Base-by-base conservation (phyloP, 2,329 filamentous ascomycete genomes). In the Ceratocystis lukuohia region DNA sequence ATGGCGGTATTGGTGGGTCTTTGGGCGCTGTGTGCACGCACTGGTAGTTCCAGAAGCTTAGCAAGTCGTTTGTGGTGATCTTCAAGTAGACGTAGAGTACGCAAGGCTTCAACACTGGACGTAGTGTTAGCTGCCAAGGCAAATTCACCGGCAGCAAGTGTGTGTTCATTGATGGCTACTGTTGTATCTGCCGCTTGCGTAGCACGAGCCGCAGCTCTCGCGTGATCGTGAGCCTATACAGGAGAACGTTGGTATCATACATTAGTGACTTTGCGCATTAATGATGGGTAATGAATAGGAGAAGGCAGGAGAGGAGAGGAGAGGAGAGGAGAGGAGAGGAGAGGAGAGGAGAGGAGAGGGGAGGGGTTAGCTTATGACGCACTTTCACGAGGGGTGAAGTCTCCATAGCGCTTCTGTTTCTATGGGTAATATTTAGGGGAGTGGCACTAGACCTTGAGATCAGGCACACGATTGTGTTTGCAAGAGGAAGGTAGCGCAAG, bases 71-170 rank as follows among this genome's bases (percentile, higher is more conserved):
- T 84, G 74, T 99, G 94, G 74, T 99, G 91, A 69, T 89, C 82
- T 75, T 96, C 91, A 67, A 99, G 85, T 2, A 97, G 82, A 70
- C 83, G 84, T 68, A 99, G 80, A 8, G 92, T 94, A 64, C 94
- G 85, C 62, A 96, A 77, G 15, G 92, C 93, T 80, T 96, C 81
- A 69, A 81, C 74, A 73, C 80, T 83, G 50, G 79, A 80, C 6
- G 90, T 96, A 61, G 77, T 82, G 69, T 84, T 83, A n/a, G 89
- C 86, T 37, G 91, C 92, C 68, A 87, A 87, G 68, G 90, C 87
- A 74, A 96, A 97, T 74, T 96, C 90, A 69, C 86, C 87, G 1
- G 94, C 93, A 46, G 94, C 94, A 67, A 89, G 80, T 65, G 92
- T 86, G 76, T 97, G 93, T 75, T 96, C 89, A 72, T 88, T 88